phyloP scores from a whole-genome alignment of 1,139 yeast species.

The Kodamaea sp. region DNA sequence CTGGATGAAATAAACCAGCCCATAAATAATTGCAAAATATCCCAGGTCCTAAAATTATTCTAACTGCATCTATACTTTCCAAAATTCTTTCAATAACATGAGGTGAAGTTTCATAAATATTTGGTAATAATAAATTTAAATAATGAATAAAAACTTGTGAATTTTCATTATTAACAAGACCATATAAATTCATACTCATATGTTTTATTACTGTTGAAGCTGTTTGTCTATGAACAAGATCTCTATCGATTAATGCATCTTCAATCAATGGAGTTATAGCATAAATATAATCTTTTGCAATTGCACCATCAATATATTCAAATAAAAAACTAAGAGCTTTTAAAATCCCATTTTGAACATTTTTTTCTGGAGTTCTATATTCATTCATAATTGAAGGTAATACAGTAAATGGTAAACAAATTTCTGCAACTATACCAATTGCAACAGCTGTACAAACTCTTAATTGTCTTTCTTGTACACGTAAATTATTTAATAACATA shows the following conservation, averaged over 20 bases:
- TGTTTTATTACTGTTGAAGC: conserved; percentile 88
- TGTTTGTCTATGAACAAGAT: conserved; percentile 90
- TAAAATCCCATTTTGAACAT: conserved; percentile 93
- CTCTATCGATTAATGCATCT: conserved; percentile 89
- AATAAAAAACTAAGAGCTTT: conserved; percentile 91
- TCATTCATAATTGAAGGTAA: conserved; percentile 97
- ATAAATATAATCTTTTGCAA: conserved; percentile 79
- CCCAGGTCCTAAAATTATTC: conserved; percentile 76
- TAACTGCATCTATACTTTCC: conserved; percentile 75
- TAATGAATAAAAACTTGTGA: conserved; percentile 60
- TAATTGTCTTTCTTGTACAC: conserved; percentile 93
- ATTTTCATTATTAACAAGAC: conserved; percentile 71
- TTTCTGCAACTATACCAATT: conserved; percentile 92
- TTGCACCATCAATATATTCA: conserved; percentile 77
- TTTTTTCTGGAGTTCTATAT: conserved; percentile 85
- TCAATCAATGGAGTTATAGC: conserved; percentile 78
- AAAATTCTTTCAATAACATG: conserved; percentile 83
- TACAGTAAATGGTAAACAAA: conserved; percentile 90
- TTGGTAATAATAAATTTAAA: conserved; percentile 74
- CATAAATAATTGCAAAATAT: conserved; percentile 70
- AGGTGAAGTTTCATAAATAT: conserved; percentile 88
- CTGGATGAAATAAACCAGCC: conserved; percentile 93
- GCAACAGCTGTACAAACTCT: conserved; percentile 99
- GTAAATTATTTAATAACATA: conserved; percentile 74
- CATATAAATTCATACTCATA: conserved; percentile 75